Conservation (phyloP, 1,139 yeast species). For the Petasospora rhodanensis region DNA sequence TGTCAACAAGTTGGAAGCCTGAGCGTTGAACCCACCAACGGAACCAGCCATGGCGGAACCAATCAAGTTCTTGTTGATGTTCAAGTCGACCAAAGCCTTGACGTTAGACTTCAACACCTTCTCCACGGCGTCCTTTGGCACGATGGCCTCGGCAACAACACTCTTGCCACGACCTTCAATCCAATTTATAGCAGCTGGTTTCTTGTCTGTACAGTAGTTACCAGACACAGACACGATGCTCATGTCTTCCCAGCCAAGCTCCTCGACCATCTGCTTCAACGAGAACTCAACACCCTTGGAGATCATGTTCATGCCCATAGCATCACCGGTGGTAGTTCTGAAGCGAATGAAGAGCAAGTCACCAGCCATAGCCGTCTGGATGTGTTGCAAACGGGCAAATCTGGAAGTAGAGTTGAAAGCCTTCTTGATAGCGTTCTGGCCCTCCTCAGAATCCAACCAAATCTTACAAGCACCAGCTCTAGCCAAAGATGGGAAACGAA, state of each 20-base stretch:
- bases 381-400: conserved; percentile 88
- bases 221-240: conserved; percentile 89
- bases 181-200: conserved; percentile 98
- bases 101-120: conserved; percentile 89
- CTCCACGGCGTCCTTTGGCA: conserved; percentile 76
- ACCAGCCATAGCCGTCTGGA: conserved; percentile 96
- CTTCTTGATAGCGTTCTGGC: conserved; percentile 72
- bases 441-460: conserved; percentile 96
- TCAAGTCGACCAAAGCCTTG: conserved; percentile 85
- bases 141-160: conserved; percentile 93
- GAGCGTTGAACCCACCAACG: conserved; percentile 97
- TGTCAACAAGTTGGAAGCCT: conserved; percentile 93
- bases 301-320: conserved; percentile 99
- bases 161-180: conserved; percentile 98
- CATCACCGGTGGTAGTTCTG: conserved; percentile 98
- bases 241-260: conserved; percentile 94
- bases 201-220: conserved; percentile 95
- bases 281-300: conserved; percentile 95
- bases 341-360: conserved; percentile 82
- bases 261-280: conserved; percentile 77
- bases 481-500: conserved; percentile 69
- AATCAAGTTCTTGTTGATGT: conserved; percentile 80
- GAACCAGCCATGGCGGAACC: conserved; percentile 99
- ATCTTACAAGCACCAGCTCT: conserved; percentile 94
- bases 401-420: conserved; percentile 97